Percentiles rank a stretch among this genome's conserved stretches.
Evolutionary conservation across 192 early-diverging fungal species (phyloP).

Genomic region (Dissophora globulifera): DNA sequence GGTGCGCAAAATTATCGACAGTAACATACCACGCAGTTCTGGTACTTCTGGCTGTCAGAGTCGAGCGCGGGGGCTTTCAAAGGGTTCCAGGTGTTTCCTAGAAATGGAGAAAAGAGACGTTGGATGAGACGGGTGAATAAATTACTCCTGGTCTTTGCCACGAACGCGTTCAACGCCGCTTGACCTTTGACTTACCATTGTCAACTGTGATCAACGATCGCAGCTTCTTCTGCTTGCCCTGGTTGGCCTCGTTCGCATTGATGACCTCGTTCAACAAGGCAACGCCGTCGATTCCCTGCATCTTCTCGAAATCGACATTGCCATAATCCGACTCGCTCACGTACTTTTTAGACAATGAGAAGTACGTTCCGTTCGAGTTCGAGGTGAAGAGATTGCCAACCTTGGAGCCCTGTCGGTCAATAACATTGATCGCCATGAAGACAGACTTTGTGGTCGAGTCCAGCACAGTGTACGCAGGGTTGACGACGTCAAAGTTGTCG

Average conservation of each 20-base stretch:
- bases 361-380: conserved; percentile 90
- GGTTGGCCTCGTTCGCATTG: conserved; percentile 70
- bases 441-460: conserved; percentile 70
- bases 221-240: conserved; percentile 68
- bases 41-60: conserved; percentile 33
- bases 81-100: conserved; percentile 11
- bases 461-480: conserved; percentile 75
- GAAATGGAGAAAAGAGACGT: background rate
- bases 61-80: conserved; percentile 56
- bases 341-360: conserved; percentile 71
- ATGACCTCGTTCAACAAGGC: conserved; percentile 83
- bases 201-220: conserved; percentile 79
- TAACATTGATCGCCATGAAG: conserved; percentile 75
- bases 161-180: too few species aligned
- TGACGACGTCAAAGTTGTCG: conserved; percentile 66
- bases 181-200: conserved; percentile 77
- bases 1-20: background rate
- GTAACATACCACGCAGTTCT: conserved; percentile 46
- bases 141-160: too few species aligned
- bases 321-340: conserved; percentile 80
- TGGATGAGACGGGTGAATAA: too few species aligned
- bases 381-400: conserved; percentile 92
- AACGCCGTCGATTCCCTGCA: conserved; percentile 88
- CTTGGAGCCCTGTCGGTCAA: conserved; percentile 63
- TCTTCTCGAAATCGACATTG: conserved; percentile 94